Evolutionary conservation across 306 rosid genomes (phyloP).

Genomic region (Fagus crenata): DNA sequence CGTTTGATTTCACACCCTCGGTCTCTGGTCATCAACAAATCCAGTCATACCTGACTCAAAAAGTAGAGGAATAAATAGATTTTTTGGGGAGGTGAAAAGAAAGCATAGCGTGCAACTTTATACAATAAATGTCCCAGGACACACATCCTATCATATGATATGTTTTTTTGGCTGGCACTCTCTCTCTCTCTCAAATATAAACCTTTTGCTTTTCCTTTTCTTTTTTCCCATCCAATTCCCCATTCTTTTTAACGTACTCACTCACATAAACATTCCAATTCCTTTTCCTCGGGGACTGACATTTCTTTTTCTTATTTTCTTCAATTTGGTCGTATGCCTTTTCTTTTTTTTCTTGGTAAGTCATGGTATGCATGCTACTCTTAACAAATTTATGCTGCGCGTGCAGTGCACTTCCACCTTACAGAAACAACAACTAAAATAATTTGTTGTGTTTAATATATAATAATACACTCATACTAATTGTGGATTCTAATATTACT

Average conservation of each 20-base stretch:
- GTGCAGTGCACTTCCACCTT: not conserved
- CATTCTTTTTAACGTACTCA: constrained; percentile 35
- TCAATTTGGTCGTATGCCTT: not conserved
- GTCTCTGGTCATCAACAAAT: constrained; percentile 30
- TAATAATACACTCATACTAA: no score
- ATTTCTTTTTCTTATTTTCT: not conserved
- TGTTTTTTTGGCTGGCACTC: constrained; percentile 3
- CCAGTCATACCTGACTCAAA: constrained; percentile 49
- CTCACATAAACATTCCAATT: constrained; percentile 36
- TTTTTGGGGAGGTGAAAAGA: constrained; percentile 57
- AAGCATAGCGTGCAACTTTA: constrained; percentile 79
- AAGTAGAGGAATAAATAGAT: constrained; percentile 33
- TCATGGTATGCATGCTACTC: no score
- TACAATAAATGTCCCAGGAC: constrained; percentile 64
- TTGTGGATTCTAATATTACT: no score
- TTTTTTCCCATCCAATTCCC: constrained; percentile 23
- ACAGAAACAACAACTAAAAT: not conserved
- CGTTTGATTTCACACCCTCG: not conserved
- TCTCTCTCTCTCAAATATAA: constrained; percentile 6
- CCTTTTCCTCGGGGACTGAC: constrained; percentile 30
- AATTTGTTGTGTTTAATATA: not conserved
- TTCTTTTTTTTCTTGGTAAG: not conserved
- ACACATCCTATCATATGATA: constrained; percentile 30
- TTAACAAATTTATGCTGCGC: not conserved
- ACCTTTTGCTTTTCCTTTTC: constrained; percentile 34